phyloP scores from a whole-genome alignment of 164 flowering plant genomes.

The Nymphaea thermarum region DNA sequence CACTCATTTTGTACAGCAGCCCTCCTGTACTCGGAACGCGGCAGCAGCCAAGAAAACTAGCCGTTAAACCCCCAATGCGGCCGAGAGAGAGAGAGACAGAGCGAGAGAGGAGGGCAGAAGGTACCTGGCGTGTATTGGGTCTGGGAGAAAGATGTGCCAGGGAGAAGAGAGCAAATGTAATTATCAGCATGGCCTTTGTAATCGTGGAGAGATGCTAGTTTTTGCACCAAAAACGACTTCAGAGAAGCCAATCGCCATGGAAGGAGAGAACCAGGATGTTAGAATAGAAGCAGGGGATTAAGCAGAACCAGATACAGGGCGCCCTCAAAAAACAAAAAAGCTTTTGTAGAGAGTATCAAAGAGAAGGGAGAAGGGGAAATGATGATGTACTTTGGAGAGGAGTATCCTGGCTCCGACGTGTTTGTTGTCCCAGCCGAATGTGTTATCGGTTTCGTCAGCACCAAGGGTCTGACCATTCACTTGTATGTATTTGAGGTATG shows the following conservation, averaged over 20 bases:
- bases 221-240: conserved; percentile 77
- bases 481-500: conserved; percentile 63
- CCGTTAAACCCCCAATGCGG: background rate
- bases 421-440: conserved; percentile 96
- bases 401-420: conserved; percentile 89
- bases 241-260: background rate
- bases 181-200: conserved; percentile 82
- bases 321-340: background rate
- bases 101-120: conserved; percentile 5
- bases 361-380: background rate
- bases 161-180: conserved; percentile 67
- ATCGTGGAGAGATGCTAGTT: conserved; percentile 55
- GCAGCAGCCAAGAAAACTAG: background rate
- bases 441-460: conserved; percentile 62
- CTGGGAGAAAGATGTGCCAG: conserved; percentile 49
- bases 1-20: conserved; percentile 52
- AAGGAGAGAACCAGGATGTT: background rate
- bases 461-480: conserved; percentile 74
- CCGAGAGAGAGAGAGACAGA: conserved; percentile 2
- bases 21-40: conserved; percentile 36
- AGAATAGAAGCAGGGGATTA: conserved; percentile 1
- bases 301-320: background rate
- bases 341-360: background rate
- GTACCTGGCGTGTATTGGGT: conserved; percentile 72
- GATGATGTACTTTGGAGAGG: conserved; percentile 48